Evolutionary conservation across 2,329 filamentous ascomycete genomes (phyloP), one percentile per base, ranked within the genome.

Genomic region (Biscogniauxia marginata): DNA sequence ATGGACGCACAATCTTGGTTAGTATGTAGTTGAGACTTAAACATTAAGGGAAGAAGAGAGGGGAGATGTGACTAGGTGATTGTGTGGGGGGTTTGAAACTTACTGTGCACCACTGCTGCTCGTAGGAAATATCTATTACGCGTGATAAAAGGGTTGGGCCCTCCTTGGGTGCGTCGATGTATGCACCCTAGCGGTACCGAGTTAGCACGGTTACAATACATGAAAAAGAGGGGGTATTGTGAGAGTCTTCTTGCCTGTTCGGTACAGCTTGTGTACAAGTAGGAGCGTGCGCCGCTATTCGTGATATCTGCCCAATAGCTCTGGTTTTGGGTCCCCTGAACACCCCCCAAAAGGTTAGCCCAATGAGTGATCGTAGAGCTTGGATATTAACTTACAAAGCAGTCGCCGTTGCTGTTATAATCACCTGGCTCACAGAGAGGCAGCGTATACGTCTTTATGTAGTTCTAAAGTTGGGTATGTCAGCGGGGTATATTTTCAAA

Each of bases 61-160:
- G 44, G 44, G 18, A 21, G 30, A 16, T 39, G 9, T 11, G 13
- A 8, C 13, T n/a, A 34, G 30, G 30, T 34, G 6, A 16, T 3
- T 11, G 30, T 11, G 30, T 30, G 13, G 11, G 7, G 16, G 18
- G 19, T n/a, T 4, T 44, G 46, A n/a, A n/a, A 25, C 55, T 49
- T 56, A 63, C 61, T 21, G 63, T 74, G 61, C 80, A 83, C 79
- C 80, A 83, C 65, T 82, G 76, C 60, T 81, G 80, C 39, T 79
- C 82, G 65, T 83, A 83, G 44, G 74, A 69, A 7, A 72, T 72
- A 49, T 79, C 71, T 4, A 83, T 61, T 0, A 77, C 76, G 5
- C 77, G 73, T 1, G 78, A 80, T 18, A 83, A 69, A 2, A 83
- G 69, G 1, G 73, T 74, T 0, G 78, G 79, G 0, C 75, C 75